A percentile compares a stretch with the other conserved stretches of the same genome.
These are phyloP conservation scores for Fraxinus sp. DNA, from an alignment of 305 asterid genomes.

Conservation along the genomic window DNA sequence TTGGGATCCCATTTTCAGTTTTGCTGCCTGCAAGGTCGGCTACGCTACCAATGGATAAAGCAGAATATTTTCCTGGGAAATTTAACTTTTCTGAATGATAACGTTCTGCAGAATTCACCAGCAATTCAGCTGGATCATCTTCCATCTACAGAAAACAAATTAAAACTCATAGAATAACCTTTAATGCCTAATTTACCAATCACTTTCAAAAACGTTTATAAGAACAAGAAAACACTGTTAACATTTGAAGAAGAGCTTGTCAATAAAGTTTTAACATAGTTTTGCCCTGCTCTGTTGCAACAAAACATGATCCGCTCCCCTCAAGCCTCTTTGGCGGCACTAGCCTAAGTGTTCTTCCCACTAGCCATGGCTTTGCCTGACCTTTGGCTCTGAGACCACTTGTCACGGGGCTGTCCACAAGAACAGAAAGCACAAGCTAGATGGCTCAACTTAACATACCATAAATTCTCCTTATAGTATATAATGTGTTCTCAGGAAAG, in stretches of 20 bases:
- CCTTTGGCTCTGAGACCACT: not conserved
- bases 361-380: not conserved
- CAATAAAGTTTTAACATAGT: not conserved
- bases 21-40: slow-evolving; percentile 35
- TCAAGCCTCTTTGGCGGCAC: not conserved
- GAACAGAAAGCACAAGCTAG: slow-evolving; percentile 4
- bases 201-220: slow-evolving; percentile 15
- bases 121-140: slow-evolving; percentile 69
- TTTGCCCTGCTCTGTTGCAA: not conserved
- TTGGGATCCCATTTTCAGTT: slow-evolving; percentile 42
- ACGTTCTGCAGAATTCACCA: slow-evolving; percentile 49
- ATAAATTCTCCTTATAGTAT: not conserved
- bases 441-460: not conserved
- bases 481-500: not conserved
- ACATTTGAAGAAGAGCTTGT: slow-evolving; percentile 1
- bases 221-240: not conserved
- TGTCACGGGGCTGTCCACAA: not conserved
- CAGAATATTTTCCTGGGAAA: slow-evolving; percentile 39
- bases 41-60: slow-evolving; percentile 31
- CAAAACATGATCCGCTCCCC: not conserved
- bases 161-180: slow-evolving; percentile 27
- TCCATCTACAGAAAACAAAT: slow-evolving; percentile 55
- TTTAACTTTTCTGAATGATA: slow-evolving; percentile 41
- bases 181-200: slow-evolving; percentile 20
- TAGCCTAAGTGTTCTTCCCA: not conserved